Base-by-base conservation (phyloP, 2,329 filamentous ascomycete species). In the Parasarocladium wereldwijsianum region DNA sequence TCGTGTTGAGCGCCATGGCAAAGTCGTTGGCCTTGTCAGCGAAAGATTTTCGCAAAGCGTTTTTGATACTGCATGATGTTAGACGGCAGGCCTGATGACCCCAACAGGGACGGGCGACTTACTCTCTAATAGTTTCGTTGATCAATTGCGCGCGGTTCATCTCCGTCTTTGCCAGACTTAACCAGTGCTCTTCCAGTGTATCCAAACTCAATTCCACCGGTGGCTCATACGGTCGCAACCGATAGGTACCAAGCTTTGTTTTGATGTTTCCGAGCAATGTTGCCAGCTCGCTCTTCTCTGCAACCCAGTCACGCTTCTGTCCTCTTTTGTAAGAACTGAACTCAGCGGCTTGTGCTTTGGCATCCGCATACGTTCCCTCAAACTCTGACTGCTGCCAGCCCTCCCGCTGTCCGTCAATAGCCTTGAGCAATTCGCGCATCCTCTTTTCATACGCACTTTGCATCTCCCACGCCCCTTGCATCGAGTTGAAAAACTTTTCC, bases 401-500 rank as follows among this genome's bases (percentile, higher is more conserved):
- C 32, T 77, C 64, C 28, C 76, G 66, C 52, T 93, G 85, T 38
- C 67, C 66, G 16, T 66, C 64, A 42, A 96, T 84, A 38, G 75
- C 66, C 41, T 72, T 66, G 38, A 96, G 62, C 23, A 98, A 64
- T 40, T 76, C 82, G 34, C 73, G 72, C 82, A 96, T 93, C 36
- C 90, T 73, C 46, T 79, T 70, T 62, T 98, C 90, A 50, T 87
- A 98, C 17, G 80, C 82, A 49, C 84, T 93, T 55, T 98, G 86
- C 90, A 98, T 98, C 57, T 94, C 87, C 90, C 90, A 98, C 7
- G 90, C 87, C 14, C 90, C 90, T 50, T 94, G 85, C 90, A 98
- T 96, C 52, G 90, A 96, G 50, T 83, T 84, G 43, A 98, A 82
- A 47, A 98, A 98, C 56, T 98, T 98, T 60, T 98, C 90, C 5